Evolutionary conservation across 2,329 filamentous ascomycete genomes (phyloP).

Genomic region (Amesomyces nigricolor): DNA sequence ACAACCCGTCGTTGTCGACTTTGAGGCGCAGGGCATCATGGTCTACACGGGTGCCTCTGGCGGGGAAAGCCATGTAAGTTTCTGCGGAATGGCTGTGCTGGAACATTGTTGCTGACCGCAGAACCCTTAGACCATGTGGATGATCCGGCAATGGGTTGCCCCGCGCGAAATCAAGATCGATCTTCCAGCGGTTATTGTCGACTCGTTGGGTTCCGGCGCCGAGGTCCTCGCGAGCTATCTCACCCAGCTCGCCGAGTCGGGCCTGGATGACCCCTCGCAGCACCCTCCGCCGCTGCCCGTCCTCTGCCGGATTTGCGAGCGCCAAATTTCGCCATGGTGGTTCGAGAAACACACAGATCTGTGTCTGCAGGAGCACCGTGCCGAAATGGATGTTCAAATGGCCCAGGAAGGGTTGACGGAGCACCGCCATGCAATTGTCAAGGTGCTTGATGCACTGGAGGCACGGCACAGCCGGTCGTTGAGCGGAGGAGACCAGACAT

Average conservation of each 20-base stretch:
- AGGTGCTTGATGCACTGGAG: conserved; percentile 87
- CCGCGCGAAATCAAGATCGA: conserved; percentile 95
- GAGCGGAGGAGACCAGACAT: conserved; percentile 50
- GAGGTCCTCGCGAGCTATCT: conserved; percentile 93
- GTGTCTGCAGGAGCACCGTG: conserved; percentile 89
- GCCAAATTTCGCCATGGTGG: conserved; percentile 98
- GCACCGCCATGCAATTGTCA: conserved; percentile 91
- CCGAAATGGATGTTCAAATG: conserved; percentile 97
- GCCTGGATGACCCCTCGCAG: conserved; percentile 66
- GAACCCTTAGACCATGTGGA: conserved; percentile 85
- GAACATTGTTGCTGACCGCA: not conserved
- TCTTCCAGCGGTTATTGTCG: conserved; percentile 79
- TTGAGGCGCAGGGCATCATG: conserved; percentile 98
- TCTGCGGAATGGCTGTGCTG: not conserved
- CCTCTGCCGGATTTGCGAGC: conserved; percentile 93
- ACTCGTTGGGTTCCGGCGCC: conserved; percentile 88
- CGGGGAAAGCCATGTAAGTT: conserved; percentile 80
- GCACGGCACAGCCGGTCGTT: conserved; percentile 62
- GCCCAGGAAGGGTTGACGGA: conserved; percentile 87
- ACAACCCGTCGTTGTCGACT: conserved; percentile 58
- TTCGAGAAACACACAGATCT: conserved; percentile 98
- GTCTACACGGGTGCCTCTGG: conserved; percentile 86
- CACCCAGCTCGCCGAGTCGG: conserved; percentile 79
- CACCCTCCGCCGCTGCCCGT: conserved; percentile 79
- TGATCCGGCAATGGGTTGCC: conserved; percentile 86